phyloP scores from a whole-genome alignment of 768 basidiomycete species.

The Lactarius sp. region DNA sequence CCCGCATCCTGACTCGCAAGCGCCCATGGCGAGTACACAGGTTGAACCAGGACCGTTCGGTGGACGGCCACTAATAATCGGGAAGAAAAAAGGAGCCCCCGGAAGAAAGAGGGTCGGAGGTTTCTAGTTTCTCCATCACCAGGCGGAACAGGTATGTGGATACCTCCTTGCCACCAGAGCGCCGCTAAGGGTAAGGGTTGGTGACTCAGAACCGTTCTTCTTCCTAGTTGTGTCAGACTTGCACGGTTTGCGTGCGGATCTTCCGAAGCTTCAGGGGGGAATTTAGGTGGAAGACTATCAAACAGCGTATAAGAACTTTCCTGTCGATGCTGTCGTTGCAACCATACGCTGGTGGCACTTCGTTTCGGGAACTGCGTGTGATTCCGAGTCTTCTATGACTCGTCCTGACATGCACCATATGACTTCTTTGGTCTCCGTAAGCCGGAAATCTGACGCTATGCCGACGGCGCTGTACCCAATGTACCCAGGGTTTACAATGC shows the following conservation, averaged over 20 bases:
- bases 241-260: background rate
- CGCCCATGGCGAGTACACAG: constrained; percentile 57
- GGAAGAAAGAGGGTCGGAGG: constrained; percentile 69
- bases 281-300: background rate
- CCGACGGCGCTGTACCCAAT: too few relatives aligned
- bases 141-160: background rate
- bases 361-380: background rate
- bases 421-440: too few relatives aligned
- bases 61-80: constrained; percentile 40
- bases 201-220: too few relatives aligned
- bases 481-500: too few relatives aligned
- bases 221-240: background rate
- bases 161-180: background rate
- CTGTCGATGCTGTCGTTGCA: background rate
- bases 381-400: background rate
- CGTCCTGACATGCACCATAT: background rate
- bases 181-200: too few relatives aligned
- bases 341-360: background rate
- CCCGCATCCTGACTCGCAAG: background rate
- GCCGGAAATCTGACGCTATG: too few relatives aligned
- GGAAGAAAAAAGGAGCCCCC: constrained; percentile 46
- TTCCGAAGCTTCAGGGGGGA: background rate
- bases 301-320: background rate
- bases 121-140: constrained; percentile 41
- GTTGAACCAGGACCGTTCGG: constrained; percentile 67